Conservation (phyloP, 1,139 yeast genomes). For the Suhomyces atakaporum region DNA sequence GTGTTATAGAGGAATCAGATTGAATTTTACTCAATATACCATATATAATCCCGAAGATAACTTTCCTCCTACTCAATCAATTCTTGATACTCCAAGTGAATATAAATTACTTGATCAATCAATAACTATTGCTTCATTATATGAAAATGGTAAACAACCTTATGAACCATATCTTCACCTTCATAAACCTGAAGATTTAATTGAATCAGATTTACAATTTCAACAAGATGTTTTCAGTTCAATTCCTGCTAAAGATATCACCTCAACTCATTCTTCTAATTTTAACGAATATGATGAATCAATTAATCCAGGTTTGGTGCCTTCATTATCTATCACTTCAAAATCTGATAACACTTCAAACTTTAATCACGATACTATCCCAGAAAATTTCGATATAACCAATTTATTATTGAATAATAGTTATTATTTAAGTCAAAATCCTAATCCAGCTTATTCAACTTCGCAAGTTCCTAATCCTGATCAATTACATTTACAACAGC, state of each 20-base stretch:
- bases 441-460: background rate
- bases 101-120: conserved; percentile 39
- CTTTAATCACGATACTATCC: conserved; percentile 18
- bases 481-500: conserved; percentile 1
- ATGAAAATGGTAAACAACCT: conserved; percentile 32
- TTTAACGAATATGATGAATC: conserved; percentile 1
- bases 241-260: background rate
- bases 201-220: conserved; percentile 36
- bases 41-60: conserved; percentile 37
- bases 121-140: conserved; percentile 43
- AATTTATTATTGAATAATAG: conserved; percentile 24
- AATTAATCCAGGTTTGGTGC: too few species aligned
- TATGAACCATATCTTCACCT: conserved; percentile 37
- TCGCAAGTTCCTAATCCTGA: background rate
- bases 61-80: conserved; percentile 2
- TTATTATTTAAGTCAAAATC: conserved; percentile 9
- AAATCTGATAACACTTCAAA: conserved; percentile 7
- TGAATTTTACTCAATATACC: conserved; percentile 48
- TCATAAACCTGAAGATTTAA: conserved; percentile 33
- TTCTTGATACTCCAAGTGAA: conserved; percentile 1
- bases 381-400: conserved; percentile 28
- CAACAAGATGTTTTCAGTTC: conserved; percentile 27
- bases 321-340: too few species aligned
- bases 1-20: conserved; percentile 47
- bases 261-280: background rate